Evolutionary conservation across 768 basidiomycete genomes (phyloP).

Genomic region (Lyophyllum semitale): DNA sequence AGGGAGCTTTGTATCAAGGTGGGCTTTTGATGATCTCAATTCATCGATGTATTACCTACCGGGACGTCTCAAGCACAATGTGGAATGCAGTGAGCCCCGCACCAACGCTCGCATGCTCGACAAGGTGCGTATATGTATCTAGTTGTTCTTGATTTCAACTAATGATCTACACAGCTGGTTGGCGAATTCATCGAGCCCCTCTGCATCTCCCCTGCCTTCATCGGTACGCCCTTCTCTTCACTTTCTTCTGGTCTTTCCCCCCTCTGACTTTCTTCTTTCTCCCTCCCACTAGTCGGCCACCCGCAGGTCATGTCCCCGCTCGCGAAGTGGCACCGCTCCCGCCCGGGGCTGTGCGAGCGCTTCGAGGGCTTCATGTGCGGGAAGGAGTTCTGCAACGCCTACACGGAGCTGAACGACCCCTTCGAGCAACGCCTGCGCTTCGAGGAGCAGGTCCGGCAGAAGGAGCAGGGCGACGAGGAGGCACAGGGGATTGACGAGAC

Average conservation of each 20-base stretch:
- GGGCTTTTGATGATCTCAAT: slow-evolving; percentile 9
- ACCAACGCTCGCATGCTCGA: slow-evolving; percentile 94
- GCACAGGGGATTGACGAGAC: slow-evolving; percentile 97
- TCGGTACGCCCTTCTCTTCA: slow-evolving; percentile 49
- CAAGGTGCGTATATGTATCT: slow-evolving; percentile 55
- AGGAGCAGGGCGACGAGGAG: slow-evolving; percentile 97
- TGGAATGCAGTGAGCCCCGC: slow-evolving; percentile 94
- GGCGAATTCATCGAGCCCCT: slow-evolving; percentile 98
- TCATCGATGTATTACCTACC: neutral
- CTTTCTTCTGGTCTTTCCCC: neutral
- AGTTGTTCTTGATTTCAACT: neutral
- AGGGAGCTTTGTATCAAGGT: slow-evolving; percentile 85
- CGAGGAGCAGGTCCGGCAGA: slow-evolving; percentile 92
- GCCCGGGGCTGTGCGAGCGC: slow-evolving; percentile 95
- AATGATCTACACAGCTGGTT: slow-evolving; percentile 63
- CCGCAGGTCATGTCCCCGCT: slow-evolving; percentile 99
- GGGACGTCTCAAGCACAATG: slow-evolving; percentile 67
- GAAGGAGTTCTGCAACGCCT: slow-evolving; percentile 98
- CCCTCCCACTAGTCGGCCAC: slow-evolving; percentile 83
- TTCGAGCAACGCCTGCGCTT: slow-evolving; percentile 95
- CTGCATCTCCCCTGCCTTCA: slow-evolving; percentile 96
- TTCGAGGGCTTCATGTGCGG: slow-evolving; percentile 99
- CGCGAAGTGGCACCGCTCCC: slow-evolving; percentile 97
- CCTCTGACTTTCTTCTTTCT: slow-evolving; percentile 4
- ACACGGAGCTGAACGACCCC: slow-evolving; percentile 99